These are phyloP conservation scores for Trichaptum fuscoviolaceum DNA, from an alignment of 768 basidiomycete species.

Conservation along the genomic window DNA sequence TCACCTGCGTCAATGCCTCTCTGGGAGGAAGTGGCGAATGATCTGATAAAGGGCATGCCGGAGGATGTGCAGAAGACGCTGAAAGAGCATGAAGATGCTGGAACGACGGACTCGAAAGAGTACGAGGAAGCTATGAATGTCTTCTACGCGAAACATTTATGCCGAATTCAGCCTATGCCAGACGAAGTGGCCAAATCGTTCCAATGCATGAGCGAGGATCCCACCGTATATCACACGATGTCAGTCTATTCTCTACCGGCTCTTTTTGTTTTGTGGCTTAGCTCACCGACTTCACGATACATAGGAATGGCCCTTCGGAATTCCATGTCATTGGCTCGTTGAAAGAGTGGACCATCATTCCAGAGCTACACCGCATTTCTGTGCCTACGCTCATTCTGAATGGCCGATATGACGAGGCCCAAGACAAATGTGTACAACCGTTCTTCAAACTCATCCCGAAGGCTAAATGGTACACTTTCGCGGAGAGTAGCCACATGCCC, in stretches of 20 bases:
- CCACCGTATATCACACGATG: slow-evolving; percentile 46
- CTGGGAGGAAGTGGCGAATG: slow-evolving; percentile 30
- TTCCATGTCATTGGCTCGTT: slow-evolving; percentile 30
- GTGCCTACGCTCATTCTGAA: slow-evolving; percentile 31
- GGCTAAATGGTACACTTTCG: slow-evolving; percentile 33
- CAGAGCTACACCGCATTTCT: slow-evolving; percentile 27
- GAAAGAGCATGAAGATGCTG: slow-evolving; percentile 40
- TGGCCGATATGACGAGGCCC: slow-evolving; percentile 32
- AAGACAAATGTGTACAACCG: slow-evolving; percentile 28
- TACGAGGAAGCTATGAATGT: slow-evolving; percentile 37
- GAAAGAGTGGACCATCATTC: slow-evolving; percentile 30
- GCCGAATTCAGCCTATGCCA: slow-evolving; percentile 42
- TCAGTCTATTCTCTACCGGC: too few species aligned
- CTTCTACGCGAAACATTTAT: slow-evolving; percentile 40
- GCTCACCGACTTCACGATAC: not conserved
- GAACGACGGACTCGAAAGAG: slow-evolving; percentile 37
- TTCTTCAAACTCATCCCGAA: slow-evolving; percentile 28
- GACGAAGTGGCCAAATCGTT: slow-evolving; percentile 29
- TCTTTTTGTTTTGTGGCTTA: not conserved
- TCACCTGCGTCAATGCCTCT: slow-evolving; percentile 40
- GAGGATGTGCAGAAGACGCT: slow-evolving; percentile 33
- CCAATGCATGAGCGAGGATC: slow-evolving; percentile 33
- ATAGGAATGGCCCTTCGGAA: slow-evolving; percentile 36
- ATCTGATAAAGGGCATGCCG: slow-evolving; percentile 33
- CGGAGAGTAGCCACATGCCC: slow-evolving; percentile 30